phyloP scores from a whole-genome alignment of 1,284 basidiomycete species.

The Cutaneotrichosporon cavernicola region DNA sequence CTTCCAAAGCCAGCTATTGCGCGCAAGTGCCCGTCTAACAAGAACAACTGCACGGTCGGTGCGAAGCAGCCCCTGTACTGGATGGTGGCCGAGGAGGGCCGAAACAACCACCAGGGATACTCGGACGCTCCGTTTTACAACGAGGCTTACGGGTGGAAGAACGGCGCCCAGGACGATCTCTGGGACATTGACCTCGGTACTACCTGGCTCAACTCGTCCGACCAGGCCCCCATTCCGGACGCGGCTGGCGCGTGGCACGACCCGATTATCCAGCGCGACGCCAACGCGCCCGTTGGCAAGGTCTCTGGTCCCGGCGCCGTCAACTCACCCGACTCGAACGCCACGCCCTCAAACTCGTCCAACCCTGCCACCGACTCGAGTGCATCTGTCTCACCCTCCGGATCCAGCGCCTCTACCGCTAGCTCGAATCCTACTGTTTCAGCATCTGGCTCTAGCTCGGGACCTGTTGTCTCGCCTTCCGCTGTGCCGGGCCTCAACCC shows the following conservation, averaged over 20 bases:
- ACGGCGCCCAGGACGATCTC: slow-evolving; percentile 24
- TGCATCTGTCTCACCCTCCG: background rate
- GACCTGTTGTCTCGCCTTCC: background rate
- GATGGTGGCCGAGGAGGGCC: slow-evolving; percentile 14
- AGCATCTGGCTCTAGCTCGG: background rate
- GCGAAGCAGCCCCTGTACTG: slow-evolving; percentile 28
- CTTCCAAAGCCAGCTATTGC: slow-evolving; percentile 55
- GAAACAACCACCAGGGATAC: slow-evolving; percentile 13
- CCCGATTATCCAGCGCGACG: background rate
- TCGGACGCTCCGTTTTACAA: slow-evolving; percentile 17
- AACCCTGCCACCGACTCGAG: too few relatives aligned
- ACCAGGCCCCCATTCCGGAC: background rate
- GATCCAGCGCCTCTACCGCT: background rate
- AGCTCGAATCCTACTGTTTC: background rate
- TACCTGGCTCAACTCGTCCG: slow-evolving; percentile 1
- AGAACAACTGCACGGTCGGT: slow-evolving; percentile 39
- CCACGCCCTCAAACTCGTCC: background rate
- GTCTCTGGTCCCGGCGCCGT: background rate
- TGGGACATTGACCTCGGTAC: slow-evolving; percentile 5
- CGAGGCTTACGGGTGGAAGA: slow-evolving; percentile 15
- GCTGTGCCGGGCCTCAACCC: background rate
- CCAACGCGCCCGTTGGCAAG: background rate
- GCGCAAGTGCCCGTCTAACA: slow-evolving; percentile 37
- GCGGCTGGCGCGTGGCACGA: background rate
- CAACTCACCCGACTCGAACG: background rate